A percentile compares a stretch with the other conserved stretches of the same genome.
Conservation (phyloP, 2,329 filamentous ascomycete species). For the Aspergillus carbonarius region DNA sequence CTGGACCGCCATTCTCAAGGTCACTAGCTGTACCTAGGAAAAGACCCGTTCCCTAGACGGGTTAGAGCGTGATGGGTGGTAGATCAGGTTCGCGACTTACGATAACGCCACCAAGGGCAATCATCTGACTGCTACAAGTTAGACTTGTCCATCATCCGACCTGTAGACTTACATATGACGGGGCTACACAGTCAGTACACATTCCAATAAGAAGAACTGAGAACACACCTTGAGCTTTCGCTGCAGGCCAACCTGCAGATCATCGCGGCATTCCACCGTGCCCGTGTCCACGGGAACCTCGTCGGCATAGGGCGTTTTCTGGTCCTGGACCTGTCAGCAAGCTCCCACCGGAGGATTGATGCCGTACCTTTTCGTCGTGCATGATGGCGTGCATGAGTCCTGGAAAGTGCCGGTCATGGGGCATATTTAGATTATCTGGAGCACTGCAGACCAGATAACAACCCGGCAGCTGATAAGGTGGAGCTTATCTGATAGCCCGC, state of each 20-base stretch:
- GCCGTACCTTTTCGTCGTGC: not conserved
- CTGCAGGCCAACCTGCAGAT: not conserved
- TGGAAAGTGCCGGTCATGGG: not conserved
- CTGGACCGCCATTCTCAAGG: not conserved
- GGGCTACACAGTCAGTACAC: not conserved
- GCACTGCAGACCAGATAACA: not conserved
- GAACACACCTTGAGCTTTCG: not conserved
- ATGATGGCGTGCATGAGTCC: not conserved
- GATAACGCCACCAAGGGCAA: not conserved
- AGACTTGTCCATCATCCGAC: not conserved
- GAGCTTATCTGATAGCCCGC: not conserved
- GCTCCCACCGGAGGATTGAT: not conserved
- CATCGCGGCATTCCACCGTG: not conserved
- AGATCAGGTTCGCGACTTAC: not conserved
- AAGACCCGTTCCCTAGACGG: not conserved
- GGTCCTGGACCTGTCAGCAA: not conserved
- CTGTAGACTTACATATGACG: not conserved
- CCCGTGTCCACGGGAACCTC: not conserved
- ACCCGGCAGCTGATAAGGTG: not conserved
- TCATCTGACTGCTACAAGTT: not conserved
- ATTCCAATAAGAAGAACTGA: not conserved
- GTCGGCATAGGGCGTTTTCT: not conserved
- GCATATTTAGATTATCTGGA: not conserved
- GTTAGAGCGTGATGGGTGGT: not conserved
- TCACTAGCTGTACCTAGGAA: not conserved